Evolutionary conservation across 2,329 filamentous ascomycete genomes (phyloP).

Genomic region (Alternaria conjuncta): DNA sequence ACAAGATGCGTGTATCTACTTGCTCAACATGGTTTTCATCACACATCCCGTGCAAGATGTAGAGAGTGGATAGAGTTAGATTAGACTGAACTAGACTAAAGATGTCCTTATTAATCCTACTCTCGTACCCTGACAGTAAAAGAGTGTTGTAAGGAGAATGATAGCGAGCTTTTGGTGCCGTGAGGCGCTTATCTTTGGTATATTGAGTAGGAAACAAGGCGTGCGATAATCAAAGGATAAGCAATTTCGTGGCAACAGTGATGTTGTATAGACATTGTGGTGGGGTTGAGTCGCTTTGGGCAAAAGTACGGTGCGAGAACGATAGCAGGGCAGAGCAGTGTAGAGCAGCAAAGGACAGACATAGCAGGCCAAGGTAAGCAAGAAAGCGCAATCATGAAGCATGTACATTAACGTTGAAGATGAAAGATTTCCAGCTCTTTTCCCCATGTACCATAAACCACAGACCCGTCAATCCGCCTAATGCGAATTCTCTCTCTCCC

Average conservation of each 20-base stretch:
- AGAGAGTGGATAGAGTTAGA: not conserved
- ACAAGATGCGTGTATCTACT: not conserved
- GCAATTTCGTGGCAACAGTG: not conserved
- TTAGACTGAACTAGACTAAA: not conserved
- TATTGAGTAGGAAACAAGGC: not conserved
- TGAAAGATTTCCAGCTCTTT: constrained; percentile 3
- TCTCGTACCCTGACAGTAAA: not conserved
- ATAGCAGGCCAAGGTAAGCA: not conserved
- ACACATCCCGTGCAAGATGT: not conserved
- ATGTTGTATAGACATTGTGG: not conserved
- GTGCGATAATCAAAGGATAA: not conserved
- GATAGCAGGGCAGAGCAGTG: not conserved
- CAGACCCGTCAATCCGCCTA: not conserved
- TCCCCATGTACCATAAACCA: not conserved
- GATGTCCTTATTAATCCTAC: not conserved
- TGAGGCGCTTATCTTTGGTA: constrained; percentile 16
- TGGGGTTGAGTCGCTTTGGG: not conserved
- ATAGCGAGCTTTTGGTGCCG: constrained; percentile 4
- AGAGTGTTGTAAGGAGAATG: not conserved
- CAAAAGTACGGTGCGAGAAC: not conserved
- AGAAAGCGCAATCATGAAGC: not conserved
- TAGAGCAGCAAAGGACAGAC: not conserved
- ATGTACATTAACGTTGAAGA: constrained; percentile 18
- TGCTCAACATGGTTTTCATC: too few species aligned
- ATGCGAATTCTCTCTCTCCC: not conserved